Evolutionary conservation across 2,329 filamentous ascomycete genomes (phyloP), one percentile per base, ranked within the genome.

Genomic region (Biscogniauxia marginata): DNA sequence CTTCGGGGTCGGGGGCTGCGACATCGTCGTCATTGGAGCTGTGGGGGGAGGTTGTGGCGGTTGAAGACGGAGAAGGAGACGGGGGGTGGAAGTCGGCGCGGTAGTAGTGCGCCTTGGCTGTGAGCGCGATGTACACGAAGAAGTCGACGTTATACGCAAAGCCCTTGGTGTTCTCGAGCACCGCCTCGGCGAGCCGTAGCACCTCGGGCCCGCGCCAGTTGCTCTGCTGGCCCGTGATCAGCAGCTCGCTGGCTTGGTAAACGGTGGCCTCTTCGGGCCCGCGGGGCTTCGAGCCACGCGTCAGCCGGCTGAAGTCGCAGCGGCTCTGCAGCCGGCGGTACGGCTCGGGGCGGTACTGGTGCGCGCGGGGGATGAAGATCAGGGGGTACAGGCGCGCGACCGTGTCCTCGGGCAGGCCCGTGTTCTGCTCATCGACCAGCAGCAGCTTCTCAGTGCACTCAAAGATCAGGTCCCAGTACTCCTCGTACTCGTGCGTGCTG

Each of bases 401-500:
- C 1, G 67, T 68, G 46, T 64, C 65, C 13, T 64, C 54, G 1
- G 67, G 67, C 8, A 69, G 60, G 7, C 67, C 67, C 7, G 65
- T 57, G 11, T 61, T 57, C 21, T 60, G 54, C 49, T 69, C 67
- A 13, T 67, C 65, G 22, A 69, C 56, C 13, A 66, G 47, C 1
- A 69, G 57, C 5, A 69, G 55, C 39, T 63, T 67, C 56, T 69
- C 67, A 1, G 64, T 66, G 53, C 67, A 69, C 52, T 67, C 65
- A 49, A 69, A 67, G 18, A 69, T 57, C n/a, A 69, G 57, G 25
- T 65, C 58, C 67, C 67, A 68, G 49, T 65, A 69, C 46, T 68
- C 65, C 21, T 67, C 65, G 47, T 68, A 68, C 8, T 68, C 65
- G 57, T 67, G 65, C 0, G 67, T 64, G 44, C 58, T 66, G 22